These are phyloP conservation scores for Saccharomyces mikatae DNA, from an alignment of 805 yeast genomes.

Conservation along the genomic window DNA sequence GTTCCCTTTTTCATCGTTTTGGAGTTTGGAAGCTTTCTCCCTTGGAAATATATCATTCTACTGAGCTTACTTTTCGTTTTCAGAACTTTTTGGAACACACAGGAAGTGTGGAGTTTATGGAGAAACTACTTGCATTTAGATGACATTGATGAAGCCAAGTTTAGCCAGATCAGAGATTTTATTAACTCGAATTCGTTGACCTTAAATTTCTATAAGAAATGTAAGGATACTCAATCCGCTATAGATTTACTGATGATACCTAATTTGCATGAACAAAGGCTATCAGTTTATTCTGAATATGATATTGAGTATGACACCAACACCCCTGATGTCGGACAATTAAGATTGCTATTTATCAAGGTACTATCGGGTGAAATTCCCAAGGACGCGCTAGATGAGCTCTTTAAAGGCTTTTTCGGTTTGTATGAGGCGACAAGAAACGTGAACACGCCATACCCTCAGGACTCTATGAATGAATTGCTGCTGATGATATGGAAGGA, in stretches of 20 bases:
- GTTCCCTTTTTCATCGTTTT: conserved; percentile 15
- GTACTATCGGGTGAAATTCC: conserved; percentile 1
- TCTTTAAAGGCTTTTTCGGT: conserved; percentile 6
- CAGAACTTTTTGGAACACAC: conserved; percentile 16
- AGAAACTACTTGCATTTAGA: conserved; percentile 13
- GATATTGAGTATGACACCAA: not conserved
- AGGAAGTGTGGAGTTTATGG: conserved; percentile 25
- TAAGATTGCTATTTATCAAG: not conserved
- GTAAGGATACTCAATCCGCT: not conserved
- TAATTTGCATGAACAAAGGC: not conserved
- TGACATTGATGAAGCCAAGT: conserved; percentile 6
- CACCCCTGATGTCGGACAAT: not conserved
- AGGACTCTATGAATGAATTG: conserved; percentile 9
- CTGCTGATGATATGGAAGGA: conserved; percentile 7
- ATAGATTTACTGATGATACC: conserved; percentile 4
- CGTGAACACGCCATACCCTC: conserved; percentile 7
- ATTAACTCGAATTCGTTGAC: conserved; percentile 3
- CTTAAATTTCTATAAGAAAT: conserved; percentile 1
- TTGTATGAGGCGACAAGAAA: conserved; percentile 9
- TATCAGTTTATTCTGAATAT: not conserved
- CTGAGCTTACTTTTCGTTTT: conserved; percentile 9
- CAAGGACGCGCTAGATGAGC: conserved; percentile 9
- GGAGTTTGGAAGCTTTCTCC: conserved; percentile 15
- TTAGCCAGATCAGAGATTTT: conserved; percentile 6
- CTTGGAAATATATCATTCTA: conserved; percentile 10